Evolutionary conservation across 2,329 filamentous ascomycete genomes (phyloP).

Genomic region (Cladosporium oxysporum): DNA sequence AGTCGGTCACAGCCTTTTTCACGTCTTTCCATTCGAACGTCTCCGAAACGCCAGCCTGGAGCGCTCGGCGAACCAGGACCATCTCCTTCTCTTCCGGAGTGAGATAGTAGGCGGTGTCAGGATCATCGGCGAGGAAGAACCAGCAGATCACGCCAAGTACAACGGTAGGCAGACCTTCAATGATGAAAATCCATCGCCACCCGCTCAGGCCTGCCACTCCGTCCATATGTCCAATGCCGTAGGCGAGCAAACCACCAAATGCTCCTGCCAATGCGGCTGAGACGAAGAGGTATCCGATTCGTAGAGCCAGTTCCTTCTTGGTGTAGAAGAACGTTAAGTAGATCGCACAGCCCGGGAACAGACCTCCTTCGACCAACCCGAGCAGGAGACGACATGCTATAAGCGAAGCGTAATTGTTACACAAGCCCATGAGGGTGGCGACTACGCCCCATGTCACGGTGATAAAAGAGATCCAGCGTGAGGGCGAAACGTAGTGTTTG

Average conservation of each 20-base stretch:
- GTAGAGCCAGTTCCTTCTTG: constrained; percentile 69
- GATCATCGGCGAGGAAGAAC: constrained; percentile 62
- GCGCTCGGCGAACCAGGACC: constrained; percentile 51
- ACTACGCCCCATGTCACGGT: constrained; percentile 62
- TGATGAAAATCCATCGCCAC: constrained; percentile 72
- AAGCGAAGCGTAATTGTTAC: constrained; percentile 64
- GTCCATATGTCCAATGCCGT: constrained; percentile 72
- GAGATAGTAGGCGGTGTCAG: constrained; percentile 65
- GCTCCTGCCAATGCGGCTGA: constrained; percentile 71
- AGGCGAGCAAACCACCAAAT: constrained; percentile 71
- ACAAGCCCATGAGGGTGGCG: constrained; percentile 69
- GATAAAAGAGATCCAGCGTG: constrained; percentile 56
- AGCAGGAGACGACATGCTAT: constrained; percentile 70
- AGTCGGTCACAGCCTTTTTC: constrained; percentile 67
- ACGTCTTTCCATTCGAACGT: constrained; percentile 65
- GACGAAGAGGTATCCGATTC: constrained; percentile 73
- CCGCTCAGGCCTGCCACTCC: constrained; percentile 64
- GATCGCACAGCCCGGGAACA: constrained; percentile 68
- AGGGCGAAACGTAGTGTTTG: constrained; percentile 47
- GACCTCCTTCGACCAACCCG: constrained; percentile 67
- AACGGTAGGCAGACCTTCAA: constrained; percentile 60
- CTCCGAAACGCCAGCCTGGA: constrained; percentile 51
- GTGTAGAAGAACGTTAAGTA: constrained; percentile 78
- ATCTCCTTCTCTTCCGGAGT: constrained; percentile 61
- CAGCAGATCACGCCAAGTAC: constrained; percentile 58